Conservation (phyloP, 768 basidiomycete genomes). For the Pilatotrama ljubarskyi region DNA sequence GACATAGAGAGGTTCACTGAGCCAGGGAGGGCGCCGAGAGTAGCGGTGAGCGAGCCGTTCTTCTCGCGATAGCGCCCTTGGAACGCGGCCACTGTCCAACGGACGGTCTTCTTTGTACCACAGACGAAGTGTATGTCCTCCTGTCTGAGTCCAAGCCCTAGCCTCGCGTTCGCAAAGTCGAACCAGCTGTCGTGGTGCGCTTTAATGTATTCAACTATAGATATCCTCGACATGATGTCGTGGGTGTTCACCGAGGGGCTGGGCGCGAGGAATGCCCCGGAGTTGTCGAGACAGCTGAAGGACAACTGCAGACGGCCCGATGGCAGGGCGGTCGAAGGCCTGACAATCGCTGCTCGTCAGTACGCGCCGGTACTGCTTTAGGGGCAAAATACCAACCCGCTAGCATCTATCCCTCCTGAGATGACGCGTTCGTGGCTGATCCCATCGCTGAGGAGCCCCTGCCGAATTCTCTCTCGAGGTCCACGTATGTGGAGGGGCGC, state of each 20-base stretch:
- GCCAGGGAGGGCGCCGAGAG: not conserved
- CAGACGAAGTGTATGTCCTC: conserved; percentile 15
- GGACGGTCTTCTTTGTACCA: conserved; percentile 12
- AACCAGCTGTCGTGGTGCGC: conserved; percentile 8
- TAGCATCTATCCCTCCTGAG: not conserved
- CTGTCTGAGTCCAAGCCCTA: not conserved
- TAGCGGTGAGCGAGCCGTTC: not conserved
- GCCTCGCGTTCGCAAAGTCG: not conserved
- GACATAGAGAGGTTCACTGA: not conserved
- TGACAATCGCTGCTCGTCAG: no score
- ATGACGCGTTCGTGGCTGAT: not conserved
- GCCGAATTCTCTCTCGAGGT: not conserved
- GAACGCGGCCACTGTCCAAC: conserved; percentile 14
- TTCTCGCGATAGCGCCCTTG: not conserved
- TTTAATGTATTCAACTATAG: conserved; percentile 8
- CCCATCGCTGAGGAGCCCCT: not conserved
- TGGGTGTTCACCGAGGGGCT: not conserved
- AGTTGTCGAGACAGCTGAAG: conserved; percentile 4
- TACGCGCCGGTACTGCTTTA: no score
- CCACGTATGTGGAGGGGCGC: not conserved
- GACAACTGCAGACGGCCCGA: no score
- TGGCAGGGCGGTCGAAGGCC: no score
- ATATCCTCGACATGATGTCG: conserved; percentile 4
- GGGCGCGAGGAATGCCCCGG: conserved; percentile 12
- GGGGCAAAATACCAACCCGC: not conserved